Base-by-base conservation (phyloP, 805 yeast species). In the Wickerhamiella domercqiae region DNA sequence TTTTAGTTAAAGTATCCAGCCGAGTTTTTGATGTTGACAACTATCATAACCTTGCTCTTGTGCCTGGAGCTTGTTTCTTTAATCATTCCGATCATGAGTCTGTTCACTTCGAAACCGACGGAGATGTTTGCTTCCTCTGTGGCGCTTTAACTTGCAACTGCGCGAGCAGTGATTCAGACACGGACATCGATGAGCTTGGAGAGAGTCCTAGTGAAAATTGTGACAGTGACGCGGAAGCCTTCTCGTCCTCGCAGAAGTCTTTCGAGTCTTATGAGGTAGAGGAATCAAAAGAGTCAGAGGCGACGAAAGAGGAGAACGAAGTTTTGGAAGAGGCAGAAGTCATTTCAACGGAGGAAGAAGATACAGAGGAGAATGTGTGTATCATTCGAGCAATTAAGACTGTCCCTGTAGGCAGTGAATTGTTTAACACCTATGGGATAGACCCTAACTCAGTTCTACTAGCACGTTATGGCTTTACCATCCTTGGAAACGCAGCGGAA, bases 1-100 rank as follows among this genome's bases (percentile, higher is more conserved):
- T 81, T 45, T 73, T 79, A 2, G 66, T 71, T 5, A 63, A 65
- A 2, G 72, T 82, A 13, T 73, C 86, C 0, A 72, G 90, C 1
- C 66, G 95, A 43, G 84, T 86, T 1, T 86, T 87, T 54, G 75
- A 73, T 29, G 71, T 86, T 21, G 97, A 87, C 55, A 64, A 65
- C 35, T 84, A 56, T 52, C 82, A 78, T 48, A 79, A 74, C 22
- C 63, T 76, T 21, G 82, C 80, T 0, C 60, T 87, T 35, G 94
- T 86, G 18, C 95, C 96, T 0, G 81, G 84, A 13, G 96, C 95
- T 0, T 94, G 86, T 57, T 60, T 87, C 25, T 82, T 84, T 59
- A 86, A 86, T 47, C 95, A 84, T 51, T 66, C 59, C 11, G 73
- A 56, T 1, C 50, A 58, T 4, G 84, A 80, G 43, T 64, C 70